These are phyloP conservation scores for Comarum palustre DNA, from an alignment of 306 rosid genomes.

Conservation along the genomic window DNA sequence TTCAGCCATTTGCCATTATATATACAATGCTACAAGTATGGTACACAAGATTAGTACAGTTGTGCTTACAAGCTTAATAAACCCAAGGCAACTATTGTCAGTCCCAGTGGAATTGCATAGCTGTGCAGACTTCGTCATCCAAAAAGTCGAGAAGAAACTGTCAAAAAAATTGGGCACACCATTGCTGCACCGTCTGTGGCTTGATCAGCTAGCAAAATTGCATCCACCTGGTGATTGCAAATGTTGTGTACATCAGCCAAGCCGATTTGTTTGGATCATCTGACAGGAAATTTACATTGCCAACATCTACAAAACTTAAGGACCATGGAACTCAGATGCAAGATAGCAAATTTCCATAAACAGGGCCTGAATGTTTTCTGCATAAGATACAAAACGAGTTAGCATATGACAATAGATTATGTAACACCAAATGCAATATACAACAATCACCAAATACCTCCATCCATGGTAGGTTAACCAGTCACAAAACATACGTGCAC, in stretches of 20 bases:
- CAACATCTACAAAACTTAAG: constrained; percentile 13
- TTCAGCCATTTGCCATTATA: not conserved
- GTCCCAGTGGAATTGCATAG: constrained; percentile 3
- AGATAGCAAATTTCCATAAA: not conserved
- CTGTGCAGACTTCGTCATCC: constrained; percentile 6
- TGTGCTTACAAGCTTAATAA: constrained; percentile 8
- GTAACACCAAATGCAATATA: not conserved
- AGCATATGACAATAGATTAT: not conserved
- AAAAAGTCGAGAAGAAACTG: not conserved
- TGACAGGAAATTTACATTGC: not conserved
- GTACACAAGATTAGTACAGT: not conserved
- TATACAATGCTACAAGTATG: constrained; percentile 17
- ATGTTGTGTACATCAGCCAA: constrained; percentile 3
- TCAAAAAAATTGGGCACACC: not conserved
- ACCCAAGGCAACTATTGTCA: not conserved
- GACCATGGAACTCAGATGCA: constrained; percentile 2
- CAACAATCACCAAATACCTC: not conserved
- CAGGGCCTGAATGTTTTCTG: constrained; percentile 8
- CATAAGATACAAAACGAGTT: constrained; percentile 4
- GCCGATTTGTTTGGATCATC: constrained; percentile 1
- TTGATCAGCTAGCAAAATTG: not conserved
- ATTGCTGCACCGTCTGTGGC: constrained; percentile 7
- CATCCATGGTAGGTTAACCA: not conserved
- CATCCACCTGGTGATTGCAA: not conserved
- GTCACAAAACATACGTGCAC: not conserved